Evolutionary conservation across 306 rosid genomes (phyloP).

Genomic region (Luffa aegyptiaca): DNA sequence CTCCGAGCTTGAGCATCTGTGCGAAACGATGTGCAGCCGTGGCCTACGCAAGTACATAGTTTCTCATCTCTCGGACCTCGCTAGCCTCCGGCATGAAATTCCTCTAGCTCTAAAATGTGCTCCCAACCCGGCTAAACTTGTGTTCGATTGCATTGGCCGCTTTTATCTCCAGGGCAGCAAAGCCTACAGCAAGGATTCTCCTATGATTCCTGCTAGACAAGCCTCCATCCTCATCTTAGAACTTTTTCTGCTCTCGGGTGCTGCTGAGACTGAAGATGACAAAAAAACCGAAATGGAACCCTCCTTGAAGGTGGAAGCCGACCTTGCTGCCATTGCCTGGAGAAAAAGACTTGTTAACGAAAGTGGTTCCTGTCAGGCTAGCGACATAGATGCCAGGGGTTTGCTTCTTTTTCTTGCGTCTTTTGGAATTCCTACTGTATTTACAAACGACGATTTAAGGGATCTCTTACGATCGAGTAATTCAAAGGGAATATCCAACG

Average conservation of each 20-base stretch:
- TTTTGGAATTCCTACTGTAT: slow-evolving; percentile 33
- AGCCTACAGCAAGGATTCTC: slow-evolving; percentile 29
- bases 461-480: slow-evolving; percentile 32
- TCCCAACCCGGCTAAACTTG: slow-evolving; percentile 33
- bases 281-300: background rate
- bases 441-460: slow-evolving; percentile 29
- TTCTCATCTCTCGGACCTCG: slow-evolving; percentile 13
- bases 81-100: slow-evolving; percentile 22
- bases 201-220: slow-evolving; percentile 32
- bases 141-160: slow-evolving; percentile 48
- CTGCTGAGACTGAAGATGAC: background rate
- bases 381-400: slow-evolving; percentile 45
- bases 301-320: slow-evolving; percentile 29
- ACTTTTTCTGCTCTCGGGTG: slow-evolving; percentile 36
- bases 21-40: slow-evolving; percentile 39
- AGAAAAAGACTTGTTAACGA: slow-evolving; percentile 37
- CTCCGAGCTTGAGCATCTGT: slow-evolving; percentile 24
- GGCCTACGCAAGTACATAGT: slow-evolving; percentile 38
- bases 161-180: slow-evolving; percentile 51
- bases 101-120: slow-evolving; percentile 36
- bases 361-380: slow-evolving; percentile 35
- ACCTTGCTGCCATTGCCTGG: slow-evolving; percentile 33
- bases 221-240: slow-evolving; percentile 40
- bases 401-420: slow-evolving; percentile 41
- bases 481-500: slow-evolving; percentile 20